Base-by-base conservation (phyloP, 2,329 filamentous ascomycete genomes). In the Ceratocystis lukuohia region DNA sequence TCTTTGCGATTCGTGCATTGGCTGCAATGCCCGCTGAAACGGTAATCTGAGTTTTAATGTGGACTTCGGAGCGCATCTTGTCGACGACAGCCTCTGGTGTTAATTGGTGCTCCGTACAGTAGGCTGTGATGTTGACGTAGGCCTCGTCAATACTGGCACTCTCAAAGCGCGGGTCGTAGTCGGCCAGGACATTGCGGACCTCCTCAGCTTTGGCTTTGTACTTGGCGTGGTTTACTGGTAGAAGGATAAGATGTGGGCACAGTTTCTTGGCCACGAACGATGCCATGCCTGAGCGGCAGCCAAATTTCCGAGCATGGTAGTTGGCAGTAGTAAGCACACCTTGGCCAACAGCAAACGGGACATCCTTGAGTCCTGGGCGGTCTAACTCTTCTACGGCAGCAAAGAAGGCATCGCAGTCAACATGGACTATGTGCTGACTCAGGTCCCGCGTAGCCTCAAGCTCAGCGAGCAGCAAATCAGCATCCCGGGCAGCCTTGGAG, bases 391-490 rank as follows among this genome's bases (percentile, higher is more conserved):
- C 94, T 0, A 97, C 94, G 0, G 94, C 91, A 0, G 94, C 94
- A 72, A 94, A 99, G 75, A 99, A 99, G 17, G 94, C 94, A 78
- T 99, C 94, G 75, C 94, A 97, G 74, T 99, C 94, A 61, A 97
- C 83, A 73, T 99, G 94, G 0, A 97, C 88, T 28, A 97, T 84
- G 67, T 84, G 80, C 74, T 97, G 94, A 0, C 86, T 87, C 45
- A 99, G 78, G 72, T 97, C 92, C 61, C 94, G 83, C 1, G 82
- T 80, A 6, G 85, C 73, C 72, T 99, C 94, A 22, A 96, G 81
- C 71, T 93, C 85, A 0, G 85, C 80, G 65, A 97, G 86, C 68
- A 90, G 85, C 69, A 89, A 86, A 73, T 97, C 92, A 22, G 90
- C 91, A 67, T 84, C 84, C 57, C 88, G 86, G 37, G 88, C 76